Conservation (phyloP, 2,329 filamentous ascomycete species). For the Chrysoporthe puriensis region DNA sequence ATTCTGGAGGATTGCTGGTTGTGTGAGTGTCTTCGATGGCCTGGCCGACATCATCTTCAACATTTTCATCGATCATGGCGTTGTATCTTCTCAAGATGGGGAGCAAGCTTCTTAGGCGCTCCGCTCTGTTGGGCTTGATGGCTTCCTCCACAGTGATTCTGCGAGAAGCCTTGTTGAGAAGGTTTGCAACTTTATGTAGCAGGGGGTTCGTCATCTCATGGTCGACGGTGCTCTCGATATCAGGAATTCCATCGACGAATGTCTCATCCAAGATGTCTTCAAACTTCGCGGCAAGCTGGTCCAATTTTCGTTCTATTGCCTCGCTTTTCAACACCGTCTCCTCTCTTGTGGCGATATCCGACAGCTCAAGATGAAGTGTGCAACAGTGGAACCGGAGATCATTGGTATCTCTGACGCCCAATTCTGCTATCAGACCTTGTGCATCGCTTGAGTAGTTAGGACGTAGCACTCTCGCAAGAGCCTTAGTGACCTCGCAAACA, state of each 20-base stretch:
- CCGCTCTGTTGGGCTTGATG: neutral
- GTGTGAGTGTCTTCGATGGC: neutral
- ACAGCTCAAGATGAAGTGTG: neutral
- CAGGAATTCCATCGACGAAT: neutral
- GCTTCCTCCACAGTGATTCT: neutral
- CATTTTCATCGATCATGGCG: neutral
- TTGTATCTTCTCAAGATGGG: neutral
- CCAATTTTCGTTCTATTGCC: neutral
- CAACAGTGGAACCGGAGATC: neutral
- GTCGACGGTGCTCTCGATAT: neutral
- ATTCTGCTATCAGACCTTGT: neutral
- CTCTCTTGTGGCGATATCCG: neutral
- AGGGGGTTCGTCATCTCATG: neutral
- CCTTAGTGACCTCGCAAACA: neutral
- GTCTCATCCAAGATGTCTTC: neutral
- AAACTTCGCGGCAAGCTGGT: neutral
- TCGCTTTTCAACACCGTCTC: neutral
- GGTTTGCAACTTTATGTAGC: neutral
- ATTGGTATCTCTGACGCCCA: neutral
- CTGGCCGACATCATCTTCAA: neutral
- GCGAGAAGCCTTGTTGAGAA: neutral
- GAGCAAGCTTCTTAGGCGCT: neutral
- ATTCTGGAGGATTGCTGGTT: neutral
- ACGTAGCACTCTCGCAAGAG: neutral
- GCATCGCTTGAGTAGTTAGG: neutral